phyloP scores from a whole-genome alignment of 176 grass and related monocot genomes.

The Oryza meridionalis region DNA sequence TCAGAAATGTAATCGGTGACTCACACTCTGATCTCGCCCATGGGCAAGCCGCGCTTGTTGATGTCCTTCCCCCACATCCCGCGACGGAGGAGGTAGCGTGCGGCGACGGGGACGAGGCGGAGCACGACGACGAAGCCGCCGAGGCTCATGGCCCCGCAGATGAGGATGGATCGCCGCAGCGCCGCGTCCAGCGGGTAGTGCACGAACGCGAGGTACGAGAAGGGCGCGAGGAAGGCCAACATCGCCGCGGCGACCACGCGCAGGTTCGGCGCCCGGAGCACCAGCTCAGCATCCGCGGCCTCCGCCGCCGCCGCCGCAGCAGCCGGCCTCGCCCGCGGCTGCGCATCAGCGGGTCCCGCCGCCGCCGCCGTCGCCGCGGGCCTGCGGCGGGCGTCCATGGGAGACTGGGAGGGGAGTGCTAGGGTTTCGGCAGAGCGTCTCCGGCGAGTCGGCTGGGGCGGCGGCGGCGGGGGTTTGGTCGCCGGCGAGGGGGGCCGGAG shows the following conservation, averaged over 20 bases:
- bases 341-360: conserved; percentile 11
- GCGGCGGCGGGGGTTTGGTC: conserved; percentile 12
- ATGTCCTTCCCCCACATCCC: conserved; percentile 93
- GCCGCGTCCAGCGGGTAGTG: conserved; percentile 73
- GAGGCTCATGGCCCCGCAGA: conserved; percentile 73
- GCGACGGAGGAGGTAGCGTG: conserved; percentile 76
- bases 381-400: conserved; percentile 60
- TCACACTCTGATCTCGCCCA: conserved; percentile 88
- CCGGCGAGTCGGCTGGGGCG: neutral
- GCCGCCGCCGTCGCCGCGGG: neutral
- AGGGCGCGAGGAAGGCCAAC: conserved; percentile 70
- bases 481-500: conserved; percentile 22
- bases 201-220: conserved; percentile 88
- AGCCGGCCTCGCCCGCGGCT: conserved; percentile 24
- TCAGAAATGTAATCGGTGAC: conserved; percentile 16
- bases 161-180: conserved; percentile 76
- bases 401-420: neutral
- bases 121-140: conserved; percentile 64
- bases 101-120: conserved; percentile 76
- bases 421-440: neutral
- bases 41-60: conserved; percentile 88
- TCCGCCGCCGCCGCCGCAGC: neutral
- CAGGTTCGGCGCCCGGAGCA: conserved; percentile 71
- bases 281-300: conserved; percentile 32
- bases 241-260: conserved; percentile 44